These are phyloP conservation scores for Inga oerstediana DNA, from an alignment of 306 rosid genomes.

Conservation along the genomic window DNA sequence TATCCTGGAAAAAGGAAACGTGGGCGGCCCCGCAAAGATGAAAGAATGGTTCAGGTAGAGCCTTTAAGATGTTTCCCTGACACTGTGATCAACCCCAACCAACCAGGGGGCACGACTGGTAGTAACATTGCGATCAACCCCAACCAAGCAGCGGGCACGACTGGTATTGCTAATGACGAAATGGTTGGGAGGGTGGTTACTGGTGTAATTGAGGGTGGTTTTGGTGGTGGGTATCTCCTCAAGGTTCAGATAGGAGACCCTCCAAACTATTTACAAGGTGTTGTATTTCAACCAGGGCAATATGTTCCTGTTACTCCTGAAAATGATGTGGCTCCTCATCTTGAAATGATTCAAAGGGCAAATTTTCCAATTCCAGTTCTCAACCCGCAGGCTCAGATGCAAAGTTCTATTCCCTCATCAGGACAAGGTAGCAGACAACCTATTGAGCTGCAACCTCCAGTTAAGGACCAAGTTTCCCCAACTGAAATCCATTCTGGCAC, in stretches of 20 bases:
- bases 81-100: slow-evolving; percentile 29
- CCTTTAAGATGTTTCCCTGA: slow-evolving; percentile 10
- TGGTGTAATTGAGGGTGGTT: slow-evolving; percentile 50
- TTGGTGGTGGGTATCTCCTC: slow-evolving; percentile 59
- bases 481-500: slow-evolving; percentile 15
- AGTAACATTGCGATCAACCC: slow-evolving; percentile 20
- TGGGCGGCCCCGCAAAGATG: slow-evolving; percentile 61
- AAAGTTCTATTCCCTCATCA: slow-evolving; percentile 22
- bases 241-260: slow-evolving; percentile 41
- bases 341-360: slow-evolving; percentile 42
- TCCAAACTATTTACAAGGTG: slow-evolving; percentile 45
- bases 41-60: slow-evolving; percentile 19
- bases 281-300: slow-evolving; percentile 45
- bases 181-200: slow-evolving; percentile 51
- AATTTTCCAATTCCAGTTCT: slow-evolving; percentile 38
- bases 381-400: slow-evolving; percentile 23
- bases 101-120: slow-evolving; percentile 14
- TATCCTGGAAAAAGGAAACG: slow-evolving; percentile 50
- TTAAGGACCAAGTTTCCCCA: slow-evolving; percentile 5
- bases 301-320: slow-evolving; percentile 41
- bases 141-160: slow-evolving; percentile 24
- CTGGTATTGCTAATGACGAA: slow-evolving; percentile 22
- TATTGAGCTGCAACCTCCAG: slow-evolving; percentile 11
- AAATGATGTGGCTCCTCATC: slow-evolving; percentile 54
- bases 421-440: slow-evolving; percentile 38